A percentile compares a stretch with the other conserved stretches of the same genome.
Evolutionary conservation across 208 protist genomes (phyloP).

Genomic region (Wallacemonas sp.): DNA sequence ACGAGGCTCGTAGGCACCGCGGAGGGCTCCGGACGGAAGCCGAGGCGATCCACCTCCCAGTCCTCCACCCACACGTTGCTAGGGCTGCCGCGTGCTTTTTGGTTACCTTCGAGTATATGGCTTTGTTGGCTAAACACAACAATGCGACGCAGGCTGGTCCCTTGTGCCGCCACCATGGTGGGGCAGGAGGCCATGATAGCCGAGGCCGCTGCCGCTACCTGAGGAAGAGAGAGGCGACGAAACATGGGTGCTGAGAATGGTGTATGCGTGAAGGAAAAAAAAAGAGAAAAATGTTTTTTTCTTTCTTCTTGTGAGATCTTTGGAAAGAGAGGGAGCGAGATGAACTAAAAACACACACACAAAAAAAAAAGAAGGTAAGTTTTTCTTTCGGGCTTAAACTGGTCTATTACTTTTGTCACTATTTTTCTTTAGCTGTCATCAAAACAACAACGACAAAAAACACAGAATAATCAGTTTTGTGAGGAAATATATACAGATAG

Average conservation of each 20-base stretch:
- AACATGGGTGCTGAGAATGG: conserved; percentile 30
- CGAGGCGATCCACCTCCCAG: conserved; percentile 77
- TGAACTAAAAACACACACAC: no score
- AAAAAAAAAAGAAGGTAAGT: no score
- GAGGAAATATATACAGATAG: no score
- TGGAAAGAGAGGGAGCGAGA: no score
- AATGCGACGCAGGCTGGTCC: conserved; percentile 41
- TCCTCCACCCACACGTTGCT: conserved; percentile 91
- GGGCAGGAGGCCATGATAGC: conserved; percentile 12
- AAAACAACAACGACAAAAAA: no score
- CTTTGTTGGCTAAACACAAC: conserved; percentile 87
- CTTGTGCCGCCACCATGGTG: conserved; percentile 8
- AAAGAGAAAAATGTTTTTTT: background rate
- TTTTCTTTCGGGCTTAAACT: no score
- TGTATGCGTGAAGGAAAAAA: background rate
- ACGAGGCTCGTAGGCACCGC: conserved; percentile 71
- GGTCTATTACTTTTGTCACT: no score
- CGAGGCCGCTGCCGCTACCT: conserved; percentile 19
- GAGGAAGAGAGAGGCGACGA: conserved; percentile 33
- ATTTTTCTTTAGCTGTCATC: no score
- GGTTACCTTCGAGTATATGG: conserved; percentile 85
- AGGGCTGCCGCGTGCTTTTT: conserved; percentile 81
- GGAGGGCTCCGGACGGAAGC: conserved; percentile 61
- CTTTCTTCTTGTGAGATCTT: no score
- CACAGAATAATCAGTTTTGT: no score